Base-by-base conservation (phyloP, 2,329 filamentous ascomycete species). In the Boeremia exigua region DNA sequence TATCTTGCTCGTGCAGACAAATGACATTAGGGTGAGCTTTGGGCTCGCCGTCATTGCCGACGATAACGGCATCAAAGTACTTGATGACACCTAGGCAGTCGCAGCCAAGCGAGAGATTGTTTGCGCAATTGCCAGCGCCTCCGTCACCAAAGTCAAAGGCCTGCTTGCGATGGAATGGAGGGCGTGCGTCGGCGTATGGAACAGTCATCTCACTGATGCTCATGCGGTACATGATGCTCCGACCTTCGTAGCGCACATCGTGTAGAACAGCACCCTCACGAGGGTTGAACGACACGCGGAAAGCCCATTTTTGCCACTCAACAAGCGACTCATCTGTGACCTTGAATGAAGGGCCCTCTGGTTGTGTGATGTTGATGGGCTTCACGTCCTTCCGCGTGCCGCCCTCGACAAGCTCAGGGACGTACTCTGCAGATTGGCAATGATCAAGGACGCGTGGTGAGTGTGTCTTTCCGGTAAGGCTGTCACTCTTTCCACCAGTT, bases 111-210 rank as follows among this genome's bases (percentile, higher is more conserved):
- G 80, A 78, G 1, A 91, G 79, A 59, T 89, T 89, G 67, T 91
- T 91, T 14, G 86, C 85, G 43, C 82, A 85, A 44, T 84, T 81
- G 1, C 88, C 88, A 23, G 86, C 84, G 5, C 88, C 88, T 9
- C 83, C 86, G 55, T 91, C 87, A 7, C 88, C 88, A 56, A 91
- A 84, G 63, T 91, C 88, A 63, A 91, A 90, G 0, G 88, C 88
- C 48, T 87, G 85, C 70, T 91, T 91, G 37, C 87, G 82, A 48
- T 88, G 86, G 68, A 84, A 90, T 0, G 87, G 88, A 0, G 81
- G 76, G 1, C 88, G 82, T 7, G 72, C 85, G 63, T 90, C 88
- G 3, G 79, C 86, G 61, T 90, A 91, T 0, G 86, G 86, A 0
- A 89, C 86, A 4, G 79, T 79, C 84, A 91, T 88, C 71, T 92